Base-by-base conservation (phyloP, 805 yeast species). In the Ogataea angusta region DNA sequence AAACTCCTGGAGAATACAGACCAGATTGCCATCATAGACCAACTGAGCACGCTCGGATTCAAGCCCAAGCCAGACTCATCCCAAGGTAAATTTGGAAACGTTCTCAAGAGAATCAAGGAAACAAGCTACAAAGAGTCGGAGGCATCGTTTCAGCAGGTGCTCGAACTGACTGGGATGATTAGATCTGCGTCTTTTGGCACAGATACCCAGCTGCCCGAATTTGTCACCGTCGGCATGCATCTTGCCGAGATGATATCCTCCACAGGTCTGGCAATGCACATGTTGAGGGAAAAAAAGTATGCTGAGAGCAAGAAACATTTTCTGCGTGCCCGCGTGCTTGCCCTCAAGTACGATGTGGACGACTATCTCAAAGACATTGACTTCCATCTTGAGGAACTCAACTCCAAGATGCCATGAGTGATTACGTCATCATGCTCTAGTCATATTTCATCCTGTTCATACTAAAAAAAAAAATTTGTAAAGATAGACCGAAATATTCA, bases 281-380 rank as follows among this genome's bases (percentile, higher is more conserved):
- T 33, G 27, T 15, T 46, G 23, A 37, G 32, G 15, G 36, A 43
- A 17, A 35, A 40, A 5, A 38, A 48, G 12, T 38, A 23, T 28
- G 40, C 38, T 12, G 47, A 46, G 21, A 43, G 49, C 36, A 43
- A 32, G 7, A 46, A 33, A 31, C 42, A 46, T 31, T 36, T 51
- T 16, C 34, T 51, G 26, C 34, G 49, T 10, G 51, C 54, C 2
- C 37, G 54, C 16, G 42, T 34, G 2, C 35, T 51, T 23, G 54
- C 54, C 1, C 35, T 43, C 18, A 46, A 46, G 23, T 42, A 45
- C 34, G 42, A 40, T n/a, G 49, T 43, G 13, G 49, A 42, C 18
- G 52, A 43, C 19, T 51, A 46, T 35, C 30, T 51, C 10, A 35
- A 42, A 21, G 51, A 43, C 28, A 45, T 51, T 22, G 54, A 51